Conservation (phyloP, 768 basidiomycete genomes). For the Tephrocybe sp. region DNA sequence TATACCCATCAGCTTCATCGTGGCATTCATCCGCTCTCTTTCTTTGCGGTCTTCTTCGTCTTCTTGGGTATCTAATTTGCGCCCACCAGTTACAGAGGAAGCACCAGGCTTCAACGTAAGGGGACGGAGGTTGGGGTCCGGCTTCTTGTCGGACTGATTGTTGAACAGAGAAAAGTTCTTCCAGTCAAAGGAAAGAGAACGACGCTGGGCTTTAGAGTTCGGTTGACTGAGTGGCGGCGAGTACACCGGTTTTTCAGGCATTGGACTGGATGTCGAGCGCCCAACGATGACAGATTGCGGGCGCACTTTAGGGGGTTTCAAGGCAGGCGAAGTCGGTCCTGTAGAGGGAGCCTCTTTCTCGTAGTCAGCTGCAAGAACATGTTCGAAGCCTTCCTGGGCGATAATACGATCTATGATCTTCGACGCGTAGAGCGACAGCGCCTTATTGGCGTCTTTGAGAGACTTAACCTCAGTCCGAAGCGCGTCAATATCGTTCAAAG, state of each 20-base stretch:
- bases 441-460: slow-evolving; percentile 94
- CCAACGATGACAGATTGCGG: slow-evolving; percentile 63
- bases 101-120: slow-evolving; percentile 72
- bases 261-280: slow-evolving; percentile 38
- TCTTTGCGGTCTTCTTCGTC: slow-evolving; percentile 92
- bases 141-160: slow-evolving; percentile 58
- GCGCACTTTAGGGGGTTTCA: slow-evolving; percentile 46
- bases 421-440: slow-evolving; percentile 90
- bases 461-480: slow-evolving; percentile 86
- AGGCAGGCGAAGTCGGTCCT: slow-evolving; percentile 26
- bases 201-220: slow-evolving; percentile 52
- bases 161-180: slow-evolving; percentile 73
- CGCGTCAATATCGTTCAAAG: slow-evolving; percentile 66
- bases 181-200: slow-evolving; percentile 87
- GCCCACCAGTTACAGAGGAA: slow-evolving; percentile 53
- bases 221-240: slow-evolving; percentile 23
- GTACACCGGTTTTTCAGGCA: slow-evolving; percentile 23
- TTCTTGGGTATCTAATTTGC: slow-evolving; percentile 84
- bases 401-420: slow-evolving; percentile 99
- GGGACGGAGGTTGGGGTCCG: slow-evolving; percentile 63
- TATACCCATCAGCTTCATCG: slow-evolving; percentile 95
- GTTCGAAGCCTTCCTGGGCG: slow-evolving; percentile 94
- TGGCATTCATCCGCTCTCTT: slow-evolving; percentile 83
- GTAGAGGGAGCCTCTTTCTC: slow-evolving; percentile 56
- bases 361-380: slow-evolving; percentile 92